Conservation (phyloP, 108 stramenopile species). For the Nannochloropsis oceanica region DNA sequence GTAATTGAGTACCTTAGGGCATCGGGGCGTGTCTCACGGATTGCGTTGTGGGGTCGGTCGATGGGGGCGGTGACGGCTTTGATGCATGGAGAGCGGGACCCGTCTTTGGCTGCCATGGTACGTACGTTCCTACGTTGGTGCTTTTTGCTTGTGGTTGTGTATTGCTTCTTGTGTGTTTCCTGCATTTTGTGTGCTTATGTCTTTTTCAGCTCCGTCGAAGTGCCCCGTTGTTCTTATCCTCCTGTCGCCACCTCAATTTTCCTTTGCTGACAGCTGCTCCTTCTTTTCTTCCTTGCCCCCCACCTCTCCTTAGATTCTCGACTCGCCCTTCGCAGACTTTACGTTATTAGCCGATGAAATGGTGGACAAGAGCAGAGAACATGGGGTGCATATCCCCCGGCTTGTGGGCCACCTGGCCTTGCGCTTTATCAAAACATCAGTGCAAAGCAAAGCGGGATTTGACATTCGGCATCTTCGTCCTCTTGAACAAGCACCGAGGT, state of each 20-base stretch:
- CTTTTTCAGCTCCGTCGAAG: background rate
- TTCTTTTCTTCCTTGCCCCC: too few species aligned
- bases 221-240: too few species aligned
- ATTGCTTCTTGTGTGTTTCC: too few species aligned
- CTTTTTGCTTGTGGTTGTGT: too few species aligned
- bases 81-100: conserved; percentile 91
- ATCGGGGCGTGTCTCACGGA: conserved; percentile 69
- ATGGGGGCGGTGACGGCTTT: conserved; percentile 99
- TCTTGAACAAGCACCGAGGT: conserved; percentile 4
- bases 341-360: conserved; percentile 79
- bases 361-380: conserved; percentile 79
- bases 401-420: conserved; percentile 59
- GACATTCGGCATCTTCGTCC: conserved; percentile 44
- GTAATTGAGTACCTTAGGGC: conserved; percentile 59
- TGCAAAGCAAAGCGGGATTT: conserved; percentile 74
- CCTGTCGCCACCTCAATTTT: too few species aligned
- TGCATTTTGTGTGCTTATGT: too few species aligned
- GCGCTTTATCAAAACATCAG: conserved; percentile 60
- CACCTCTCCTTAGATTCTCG: conserved; percentile 51
- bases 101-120: conserved; percentile 49
- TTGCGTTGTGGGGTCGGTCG: conserved; percentile 92
- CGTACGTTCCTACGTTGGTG: background rate
- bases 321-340: conserved; percentile 86
- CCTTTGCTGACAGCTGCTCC: too few species aligned
- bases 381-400: conserved; percentile 57